phyloP scores from a whole-genome alignment of 345 rosid species.

The Raphanus raphanistrum region DNA sequence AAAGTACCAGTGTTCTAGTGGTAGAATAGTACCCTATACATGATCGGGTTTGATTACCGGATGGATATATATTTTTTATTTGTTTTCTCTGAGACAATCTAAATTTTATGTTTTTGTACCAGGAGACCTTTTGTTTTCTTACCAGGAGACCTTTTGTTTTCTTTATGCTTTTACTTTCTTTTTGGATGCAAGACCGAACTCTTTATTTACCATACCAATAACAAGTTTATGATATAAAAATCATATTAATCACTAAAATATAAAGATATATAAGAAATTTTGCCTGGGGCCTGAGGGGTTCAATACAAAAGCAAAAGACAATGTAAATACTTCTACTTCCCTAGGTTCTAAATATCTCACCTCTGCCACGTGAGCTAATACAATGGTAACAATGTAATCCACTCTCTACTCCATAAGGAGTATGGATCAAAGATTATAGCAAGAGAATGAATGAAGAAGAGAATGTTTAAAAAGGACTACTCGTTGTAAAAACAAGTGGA shows the following conservation, averaged over 20 bases:
- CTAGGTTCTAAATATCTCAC: not conserved
- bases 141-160: not conserved
- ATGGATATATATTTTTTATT: not conserved
- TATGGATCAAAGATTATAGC: not conserved
- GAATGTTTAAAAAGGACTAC: not conserved
- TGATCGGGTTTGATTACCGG: slow-evolving; percentile 79
- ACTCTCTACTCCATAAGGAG: not conserved
- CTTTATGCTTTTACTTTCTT: not conserved
- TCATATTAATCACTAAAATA: no score
- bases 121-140: not conserved
- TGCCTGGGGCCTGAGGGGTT: not conserved
- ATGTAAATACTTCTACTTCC: not conserved
- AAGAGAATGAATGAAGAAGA: not conserved
- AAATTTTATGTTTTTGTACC: not conserved
- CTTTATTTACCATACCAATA: not conserved
- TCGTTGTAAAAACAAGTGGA: not conserved
- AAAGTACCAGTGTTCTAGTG: slow-evolving; percentile 6
- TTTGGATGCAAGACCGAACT: not conserved
- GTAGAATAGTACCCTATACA: slow-evolving; percentile 64
- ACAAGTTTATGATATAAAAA: no score
- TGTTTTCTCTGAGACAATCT: not conserved
- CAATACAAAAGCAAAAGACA: not conserved
- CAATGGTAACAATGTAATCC: not conserved
- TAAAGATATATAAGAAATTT: not conserved
- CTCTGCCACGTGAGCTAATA: not conserved